phyloP scores from a whole-genome alignment of 768 basidiomycete genomes.

The Lyophyllum semitale region DNA sequence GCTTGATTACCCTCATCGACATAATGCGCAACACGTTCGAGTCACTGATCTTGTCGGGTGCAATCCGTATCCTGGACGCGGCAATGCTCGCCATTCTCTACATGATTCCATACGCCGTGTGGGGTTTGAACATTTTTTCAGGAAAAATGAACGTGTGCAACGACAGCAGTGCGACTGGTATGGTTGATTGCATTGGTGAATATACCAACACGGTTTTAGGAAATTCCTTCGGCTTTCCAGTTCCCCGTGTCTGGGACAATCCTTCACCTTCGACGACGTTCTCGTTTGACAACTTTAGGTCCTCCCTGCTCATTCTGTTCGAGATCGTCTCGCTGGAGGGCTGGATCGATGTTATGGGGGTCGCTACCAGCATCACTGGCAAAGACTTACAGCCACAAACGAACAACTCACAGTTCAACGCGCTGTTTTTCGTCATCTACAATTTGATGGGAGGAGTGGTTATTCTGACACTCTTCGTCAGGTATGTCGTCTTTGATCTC shows the following conservation, averaged over 20 bases:
- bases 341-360: constrained; percentile 92
- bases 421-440: constrained; percentile 89
- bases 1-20: constrained; percentile 87
- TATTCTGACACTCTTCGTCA: constrained; percentile 88
- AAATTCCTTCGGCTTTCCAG: constrained; percentile 64
- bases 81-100: constrained; percentile 87
- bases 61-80: constrained; percentile 83
- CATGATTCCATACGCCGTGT: constrained; percentile 90
- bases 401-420: constrained; percentile 79
- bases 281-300: constrained; percentile 85
- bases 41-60: constrained; percentile 84
- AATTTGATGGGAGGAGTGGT: constrained; percentile 90
- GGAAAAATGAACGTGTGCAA: constrained; percentile 87
- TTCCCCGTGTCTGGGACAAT: constrained; percentile 88
- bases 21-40: constrained; percentile 87
- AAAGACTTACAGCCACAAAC: constrained; percentile 65
- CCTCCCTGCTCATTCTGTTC: constrained; percentile 87
- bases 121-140: constrained; percentile 92
- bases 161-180: constrained; percentile 56
- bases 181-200: constrained; percentile 73
- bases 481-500: constrained; percentile 45
- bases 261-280: constrained; percentile 83
- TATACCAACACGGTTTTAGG: constrained; percentile 66
- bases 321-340: constrained; percentile 97
- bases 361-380: constrained; percentile 79